Base-by-base conservation (phyloP, 2,329 filamentous ascomycete species). In the Verticillium klebahnii region DNA sequence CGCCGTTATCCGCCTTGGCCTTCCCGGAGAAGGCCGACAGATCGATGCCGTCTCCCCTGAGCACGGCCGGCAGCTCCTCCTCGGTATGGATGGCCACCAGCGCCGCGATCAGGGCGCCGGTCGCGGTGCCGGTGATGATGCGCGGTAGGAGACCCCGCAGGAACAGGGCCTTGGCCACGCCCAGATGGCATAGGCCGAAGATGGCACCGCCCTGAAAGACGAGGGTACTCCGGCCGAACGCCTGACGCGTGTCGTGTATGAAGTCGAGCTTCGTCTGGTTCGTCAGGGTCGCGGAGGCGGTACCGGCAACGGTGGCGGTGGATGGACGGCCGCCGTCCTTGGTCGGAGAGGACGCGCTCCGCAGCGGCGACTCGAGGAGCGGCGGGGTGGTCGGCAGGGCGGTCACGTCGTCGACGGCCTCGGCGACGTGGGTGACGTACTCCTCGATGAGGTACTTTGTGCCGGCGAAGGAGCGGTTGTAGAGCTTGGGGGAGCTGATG, bases 371-470 rank as follows among this genome's bases (percentile, higher is more conserved):
- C 19, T 50, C 45, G 3, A 29, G 23, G 5, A 19, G 66, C 1
- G 68, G 77, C 0, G 81, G 78, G 19, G 80, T 80, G 0, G 85
- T 89, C 23, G 89, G 87, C 59, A 92, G 81, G 23, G 73, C 78
- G 32, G 88, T 88, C 40, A 97, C 88, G 70, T 93, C 89, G 64
- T 91, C 85, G 60, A 97, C 86, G 1, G 91, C 89, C 62, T 90
- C 85, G n/a, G 90, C 90, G 39, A 96, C 89, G 71, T 94, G 88
- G 1, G 89, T 88, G 64, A 96, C 89, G 71, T 97, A 97, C 74
- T 96, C 91, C 71, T 97, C 93, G 64, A 97, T 96, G 57, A 97
- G 78, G 60, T 91, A 85, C 73, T 97, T 97, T 1, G 93, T 97
- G 17, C 93, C 93, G 1, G 90, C 89, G 71, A 95, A 95, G 14